Evolutionary conservation across 192 early-diverging fungal genomes (phyloP), one percentile per base, ranked within the genome.

Genomic region (Coemansia sp.): DNA sequence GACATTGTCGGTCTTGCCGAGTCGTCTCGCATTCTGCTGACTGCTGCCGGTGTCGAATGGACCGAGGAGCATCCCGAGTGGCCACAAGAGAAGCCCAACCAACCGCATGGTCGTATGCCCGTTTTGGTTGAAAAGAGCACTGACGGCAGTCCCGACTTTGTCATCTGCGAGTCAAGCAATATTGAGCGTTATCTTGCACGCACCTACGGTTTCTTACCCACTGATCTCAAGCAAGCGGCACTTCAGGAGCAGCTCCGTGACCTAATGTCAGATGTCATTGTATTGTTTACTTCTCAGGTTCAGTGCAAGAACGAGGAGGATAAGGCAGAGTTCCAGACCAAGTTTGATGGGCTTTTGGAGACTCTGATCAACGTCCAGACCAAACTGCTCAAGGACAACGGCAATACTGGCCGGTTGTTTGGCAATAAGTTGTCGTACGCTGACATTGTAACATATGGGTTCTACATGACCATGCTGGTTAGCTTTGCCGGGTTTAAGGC

Each of bases 171-270:
- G 35, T 64, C 75, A 1, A 51, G 67, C n/a, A 72, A 72, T 1
- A 86, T 86, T 43, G 81, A 81, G 45, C 83, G 85, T 35, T 85
- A 85, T 43, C 67, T 86, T 6, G 62, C 82, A 6, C 49, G 59
- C 58, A 82, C 70, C 62, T 83, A 83, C 54, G 75, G 68, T 21
- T 66, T 81, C 37, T 25, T 69, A 38, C 77, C 77, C 12, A 25
- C 47, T 2, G 61, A 62, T 23, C 61, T 49, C 7, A 70, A 71
- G 48, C 66, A 82, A 37, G 68, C 79, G 6, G 74, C 72, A 6
- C 43, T 39, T 2, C 70, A 73, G 50, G 45, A 68, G n/a, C 54
- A 64, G 51, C 56, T 67, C n/a, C 62, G 58, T 23, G 54, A 70
- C 51, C 50, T 54, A 16, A 39, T 57, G 5, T 14, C 31, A 2